Conservation (phyloP, 352 stramenopile genomes). For the Phytophthora nicotianae region DNA sequence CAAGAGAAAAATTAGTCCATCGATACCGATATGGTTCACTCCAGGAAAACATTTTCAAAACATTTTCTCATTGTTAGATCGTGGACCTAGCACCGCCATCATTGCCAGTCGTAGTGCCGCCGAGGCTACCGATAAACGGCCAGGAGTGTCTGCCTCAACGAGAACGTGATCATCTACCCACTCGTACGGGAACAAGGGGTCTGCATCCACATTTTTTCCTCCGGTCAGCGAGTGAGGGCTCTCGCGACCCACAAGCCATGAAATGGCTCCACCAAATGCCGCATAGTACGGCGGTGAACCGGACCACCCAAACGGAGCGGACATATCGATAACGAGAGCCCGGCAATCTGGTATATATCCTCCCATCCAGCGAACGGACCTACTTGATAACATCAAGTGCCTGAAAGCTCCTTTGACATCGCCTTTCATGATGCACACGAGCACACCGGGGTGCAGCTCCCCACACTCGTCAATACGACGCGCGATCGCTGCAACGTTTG, state of each 20-base stretch:
- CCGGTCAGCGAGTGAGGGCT: not conserved
- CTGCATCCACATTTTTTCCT: not conserved
- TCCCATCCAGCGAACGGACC: not conserved
- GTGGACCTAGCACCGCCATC: not conserved
- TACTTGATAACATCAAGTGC: not conserved
- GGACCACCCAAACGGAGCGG: not conserved
- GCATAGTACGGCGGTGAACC: not conserved
- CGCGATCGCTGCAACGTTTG: not conserved
- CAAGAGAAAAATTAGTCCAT: not conserved
- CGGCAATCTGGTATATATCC: not conserved
- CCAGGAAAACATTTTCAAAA: too few species aligned
- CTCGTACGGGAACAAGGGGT: conserved; percentile 13
- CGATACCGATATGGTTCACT: not conserved
- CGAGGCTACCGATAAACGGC: not conserved
- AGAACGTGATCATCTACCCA: conserved; percentile 12
- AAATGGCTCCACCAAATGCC: conserved; percentile 11
- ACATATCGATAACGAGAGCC: not conserved
- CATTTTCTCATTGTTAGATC: conserved; percentile 8
- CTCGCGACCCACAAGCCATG: conserved; percentile 9
- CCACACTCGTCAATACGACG: not conserved
- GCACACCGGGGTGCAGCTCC: not conserved
- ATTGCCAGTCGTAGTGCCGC: conserved; percentile 2
- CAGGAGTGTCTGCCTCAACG: conserved; percentile 3
- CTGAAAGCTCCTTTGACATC: not conserved
- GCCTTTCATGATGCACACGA: not conserved